Conservation (phyloP, 495 filamentous ascomycete genomes). For the Penicillium dipodomyicola region DNA sequence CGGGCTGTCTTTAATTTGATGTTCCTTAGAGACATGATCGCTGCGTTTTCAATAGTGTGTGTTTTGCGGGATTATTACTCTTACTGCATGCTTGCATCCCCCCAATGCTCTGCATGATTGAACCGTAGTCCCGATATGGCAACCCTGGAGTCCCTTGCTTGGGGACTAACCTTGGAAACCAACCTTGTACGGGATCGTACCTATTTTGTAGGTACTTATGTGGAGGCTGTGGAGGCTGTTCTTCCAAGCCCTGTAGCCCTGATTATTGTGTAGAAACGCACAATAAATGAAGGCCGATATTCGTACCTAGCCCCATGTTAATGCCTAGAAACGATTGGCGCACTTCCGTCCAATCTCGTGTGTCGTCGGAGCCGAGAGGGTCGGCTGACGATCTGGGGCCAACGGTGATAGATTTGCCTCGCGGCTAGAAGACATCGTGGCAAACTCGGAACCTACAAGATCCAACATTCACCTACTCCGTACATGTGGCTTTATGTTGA, state of each 20-base stretch:
- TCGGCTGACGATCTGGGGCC: constrained; percentile 8
- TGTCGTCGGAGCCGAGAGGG: constrained; percentile 9
- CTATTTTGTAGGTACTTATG: neutral
- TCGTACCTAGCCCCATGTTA: neutral
- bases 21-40: neutral
- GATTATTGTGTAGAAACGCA: neutral
- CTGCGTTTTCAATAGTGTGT: neutral
- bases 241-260: neutral
- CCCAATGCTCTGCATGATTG: neutral
- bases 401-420: constrained; percentile 5
- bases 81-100: constrained; percentile 6
- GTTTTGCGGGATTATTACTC: neutral
- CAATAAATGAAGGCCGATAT: neutral
- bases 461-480: neutral
- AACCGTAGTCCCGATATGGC: constrained; percentile 2
- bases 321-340: neutral
- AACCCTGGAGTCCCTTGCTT: constrained; percentile 3
- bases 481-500: neutral
- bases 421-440: constrained; percentile 7
- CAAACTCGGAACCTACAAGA: neutral
- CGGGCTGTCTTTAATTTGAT: neutral
- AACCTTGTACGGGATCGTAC: neutral
- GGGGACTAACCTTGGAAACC: neutral
- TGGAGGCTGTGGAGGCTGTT: neutral
- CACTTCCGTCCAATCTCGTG: neutral